Evolutionary conservation across 2,329 filamentous ascomycete species (phyloP), one percentile per base, ranked within the genome.

Genomic region (Tolypocladium album): DNA sequence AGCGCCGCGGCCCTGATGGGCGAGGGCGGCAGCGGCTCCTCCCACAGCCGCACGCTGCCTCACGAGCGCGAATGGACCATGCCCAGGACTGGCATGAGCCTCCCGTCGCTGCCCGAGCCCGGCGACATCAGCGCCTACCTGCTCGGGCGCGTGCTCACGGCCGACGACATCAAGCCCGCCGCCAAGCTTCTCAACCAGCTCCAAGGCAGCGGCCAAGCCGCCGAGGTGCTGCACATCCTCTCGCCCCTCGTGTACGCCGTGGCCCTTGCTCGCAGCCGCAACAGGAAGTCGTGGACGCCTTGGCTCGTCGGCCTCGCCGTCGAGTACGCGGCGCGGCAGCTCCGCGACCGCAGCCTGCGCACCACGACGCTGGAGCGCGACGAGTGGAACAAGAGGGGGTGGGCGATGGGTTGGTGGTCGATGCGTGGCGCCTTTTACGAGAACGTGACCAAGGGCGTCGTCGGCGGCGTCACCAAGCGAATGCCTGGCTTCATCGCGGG

Each of bases 371-470:
- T 99, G 22, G 94, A 99, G 76, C 85, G 87, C 60, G 93, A 97
- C 66, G 93, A 97, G 77, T 85, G 95, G 80, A 86, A 82, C 70
- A 92, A 90, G 75, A 82, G 94, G 64, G 92, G 89, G 45, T 96
- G 92, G 91, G 87, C 86, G 2, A 88, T 97, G 79, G 89, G 87
- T 24, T 97, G 94, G 93, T 99, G 94, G 94, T 77, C 83, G 34
- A 94, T 99, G 90, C 85, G 93, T 62, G 93, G 94, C n/a, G 92
- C 92, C 2, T 96, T 96, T 67, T 99, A 99, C 74, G 90, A 97
- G 74, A 90, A 92, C 67, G 81, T 97, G 62, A 96, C 91, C 56
- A 90, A 89, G 74, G 83, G 85, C 5, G 74, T 93, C 17, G 87
- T 93, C 9, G 79, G 79, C 38, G 88, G 86, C 68, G 82, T 96